phyloP scores from a whole-genome alignment of 2,329 filamentous ascomycete genomes.

The Talaromyces rugulosus region DNA sequence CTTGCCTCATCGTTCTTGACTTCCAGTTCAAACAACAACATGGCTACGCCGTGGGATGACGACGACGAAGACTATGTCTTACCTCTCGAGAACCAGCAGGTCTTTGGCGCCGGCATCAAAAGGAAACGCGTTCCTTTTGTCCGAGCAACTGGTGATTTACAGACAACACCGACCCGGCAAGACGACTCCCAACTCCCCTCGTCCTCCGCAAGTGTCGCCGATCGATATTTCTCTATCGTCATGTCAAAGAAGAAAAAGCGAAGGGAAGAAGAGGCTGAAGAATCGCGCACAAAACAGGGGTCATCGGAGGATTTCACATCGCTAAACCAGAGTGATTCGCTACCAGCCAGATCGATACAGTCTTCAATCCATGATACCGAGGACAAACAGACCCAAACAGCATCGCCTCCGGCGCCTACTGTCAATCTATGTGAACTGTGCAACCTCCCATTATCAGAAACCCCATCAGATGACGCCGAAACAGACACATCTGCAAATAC shows the following conservation, averaged over 20 bases:
- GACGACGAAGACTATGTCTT: slow-evolving; percentile 57
- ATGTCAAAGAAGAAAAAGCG: slow-evolving; percentile 23
- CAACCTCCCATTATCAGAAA: slow-evolving; percentile 44
- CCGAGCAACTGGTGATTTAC: slow-evolving; percentile 39
- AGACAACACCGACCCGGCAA: slow-evolving; percentile 21
- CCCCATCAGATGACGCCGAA: background rate
- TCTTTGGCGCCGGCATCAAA: slow-evolving; percentile 61
- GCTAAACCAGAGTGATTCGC: background rate
- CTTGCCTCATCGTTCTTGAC: background rate
- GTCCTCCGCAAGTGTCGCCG: slow-evolving; percentile 26
- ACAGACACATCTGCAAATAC: slow-evolving; percentile 19
- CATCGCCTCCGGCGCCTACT: background rate
- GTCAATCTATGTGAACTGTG: slow-evolving; percentile 51
- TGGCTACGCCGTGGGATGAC: slow-evolving; percentile 12
- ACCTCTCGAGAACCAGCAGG: slow-evolving; percentile 55
- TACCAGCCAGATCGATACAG: slow-evolving; percentile 13
- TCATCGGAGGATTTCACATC: background rate
- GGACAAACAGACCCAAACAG: background rate
- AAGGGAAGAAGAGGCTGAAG: slow-evolving; percentile 4
- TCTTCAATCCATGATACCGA: background rate
- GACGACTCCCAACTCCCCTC: slow-evolving; percentile 18
- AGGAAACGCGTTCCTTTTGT: slow-evolving; percentile 60
- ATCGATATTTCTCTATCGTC: slow-evolving; percentile 47
- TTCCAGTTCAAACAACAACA: background rate
- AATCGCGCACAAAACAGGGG: slow-evolving; percentile 8